Conservation (phyloP, 2,329 filamentous ascomycete species). For the Trichophaea hybrida region DNA sequence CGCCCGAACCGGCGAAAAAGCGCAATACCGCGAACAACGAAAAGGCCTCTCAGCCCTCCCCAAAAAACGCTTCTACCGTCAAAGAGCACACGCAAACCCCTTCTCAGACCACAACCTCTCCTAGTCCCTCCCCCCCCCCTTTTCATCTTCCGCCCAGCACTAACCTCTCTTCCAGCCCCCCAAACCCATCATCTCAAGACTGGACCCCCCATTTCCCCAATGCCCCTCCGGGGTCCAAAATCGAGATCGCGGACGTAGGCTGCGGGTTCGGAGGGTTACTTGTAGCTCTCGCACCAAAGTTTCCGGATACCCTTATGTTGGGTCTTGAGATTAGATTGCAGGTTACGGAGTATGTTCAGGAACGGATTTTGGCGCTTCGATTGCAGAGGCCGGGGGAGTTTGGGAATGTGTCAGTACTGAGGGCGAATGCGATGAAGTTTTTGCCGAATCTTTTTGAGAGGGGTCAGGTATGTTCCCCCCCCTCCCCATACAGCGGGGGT, state of each 20-base stretch:
- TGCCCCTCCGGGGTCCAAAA: slow-evolving; percentile 44
- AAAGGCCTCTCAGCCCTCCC: slow-evolving; percentile 48
- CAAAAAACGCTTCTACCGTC: slow-evolving; percentile 90
- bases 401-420: slow-evolving; percentile 76
- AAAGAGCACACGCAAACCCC: slow-evolving; percentile 92
- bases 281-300: slow-evolving; percentile 64
- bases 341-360: slow-evolving; percentile 80
- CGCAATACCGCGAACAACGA: slow-evolving; percentile 33
- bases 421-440: slow-evolving; percentile 98
- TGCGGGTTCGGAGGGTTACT: slow-evolving; percentile 90
- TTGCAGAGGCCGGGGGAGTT: slow-evolving; percentile 48
- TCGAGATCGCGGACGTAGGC: slow-evolving; percentile 91
- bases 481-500: neutral
- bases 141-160: neutral
- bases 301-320: slow-evolving; percentile 71
- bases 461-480: slow-evolving; percentile 37
- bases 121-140: slow-evolving; percentile 49
- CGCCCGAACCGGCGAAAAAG: slow-evolving; percentile 30
- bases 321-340: slow-evolving; percentile 90
- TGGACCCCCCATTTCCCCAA: slow-evolving; percentile 76
- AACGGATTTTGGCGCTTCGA: slow-evolving; percentile 70
- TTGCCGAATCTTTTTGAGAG: slow-evolving; percentile 91
- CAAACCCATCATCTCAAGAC: slow-evolving; percentile 70
- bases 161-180: slow-evolving; percentile 44
- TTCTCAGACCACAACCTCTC: slow-evolving; percentile 85